Evolutionary conservation across 441 rosid species (phyloP).

Genomic region (Pelargonium fulgidum): DNA sequence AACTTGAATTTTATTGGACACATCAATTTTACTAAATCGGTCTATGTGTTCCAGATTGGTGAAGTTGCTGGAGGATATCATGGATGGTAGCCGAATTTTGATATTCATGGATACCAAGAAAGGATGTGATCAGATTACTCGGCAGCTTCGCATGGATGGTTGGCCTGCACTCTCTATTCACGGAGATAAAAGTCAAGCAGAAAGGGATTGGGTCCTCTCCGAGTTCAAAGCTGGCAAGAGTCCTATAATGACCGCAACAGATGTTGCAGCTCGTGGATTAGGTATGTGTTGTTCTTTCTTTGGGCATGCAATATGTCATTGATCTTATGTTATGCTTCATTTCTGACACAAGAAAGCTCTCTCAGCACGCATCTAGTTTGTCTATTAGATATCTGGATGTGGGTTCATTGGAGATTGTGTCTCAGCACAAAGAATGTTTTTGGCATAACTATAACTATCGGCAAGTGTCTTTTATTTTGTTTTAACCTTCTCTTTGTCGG

Average conservation of each 20-base stretch:
- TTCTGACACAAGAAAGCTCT: constrained; percentile 57
- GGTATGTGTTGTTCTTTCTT: constrained; percentile 55
- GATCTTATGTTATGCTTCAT: constrained; percentile 52
- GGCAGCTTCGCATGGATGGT: constrained; percentile 96
- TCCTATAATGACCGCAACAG: constrained; percentile 96
- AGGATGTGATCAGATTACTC: constrained; percentile 92
- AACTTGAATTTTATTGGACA: constrained; percentile 5
- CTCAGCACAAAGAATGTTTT: no score
- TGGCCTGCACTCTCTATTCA: constrained; percentile 98
- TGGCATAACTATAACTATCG: no score
- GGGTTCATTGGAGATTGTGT: no score
- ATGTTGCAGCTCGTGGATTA: constrained; percentile 99
- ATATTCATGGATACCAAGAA: constrained; percentile 90
- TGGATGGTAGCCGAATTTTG: constrained; percentile 83
- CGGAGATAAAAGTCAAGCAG: constrained; percentile 91
- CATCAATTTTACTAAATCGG: constrained; percentile 6
- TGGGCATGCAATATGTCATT: background rate
- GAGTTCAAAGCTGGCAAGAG: constrained; percentile 95
- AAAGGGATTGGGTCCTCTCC: constrained; percentile 94
- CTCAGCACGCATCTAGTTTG: no score
- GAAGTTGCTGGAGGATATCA: constrained; percentile 60
- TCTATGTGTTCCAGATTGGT: constrained; percentile 47
- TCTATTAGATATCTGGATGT: no score
- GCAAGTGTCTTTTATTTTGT: no score
- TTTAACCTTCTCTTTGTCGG: no score